Conservation (phyloP, 2,329 filamentous ascomycete genomes). For the Aureobasidium leucospermi region DNA sequence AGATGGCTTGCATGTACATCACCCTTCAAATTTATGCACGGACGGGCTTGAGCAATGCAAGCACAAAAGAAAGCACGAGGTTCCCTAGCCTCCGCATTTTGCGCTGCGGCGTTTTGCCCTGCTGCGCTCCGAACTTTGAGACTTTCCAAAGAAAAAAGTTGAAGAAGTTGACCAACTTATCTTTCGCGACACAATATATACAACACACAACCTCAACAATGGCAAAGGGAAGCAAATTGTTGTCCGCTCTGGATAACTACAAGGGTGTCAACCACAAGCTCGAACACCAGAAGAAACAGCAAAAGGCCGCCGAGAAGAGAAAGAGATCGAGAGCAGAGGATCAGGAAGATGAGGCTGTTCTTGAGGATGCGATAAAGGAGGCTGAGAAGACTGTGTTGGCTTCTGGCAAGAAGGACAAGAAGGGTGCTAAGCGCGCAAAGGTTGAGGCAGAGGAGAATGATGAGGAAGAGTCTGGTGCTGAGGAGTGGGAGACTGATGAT, state of each 20-base stretch:
- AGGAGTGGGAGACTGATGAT: constrained; percentile 26
- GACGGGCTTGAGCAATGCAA: too few relatives aligned
- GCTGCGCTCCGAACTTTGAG: neutral
- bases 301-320: constrained; percentile 51
- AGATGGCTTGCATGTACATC: neutral
- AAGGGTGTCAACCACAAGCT: constrained; percentile 63
- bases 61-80: neutral
- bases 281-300: constrained; percentile 48
- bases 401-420: constrained; percentile 17
- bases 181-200: neutral
- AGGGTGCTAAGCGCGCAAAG: constrained; percentile 16
- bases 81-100: neutral
- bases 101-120: neutral
- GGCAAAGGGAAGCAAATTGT: constrained; percentile 49
- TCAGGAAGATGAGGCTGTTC: constrained; percentile 22
- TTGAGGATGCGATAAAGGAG: constrained; percentile 23
- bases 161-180: neutral
- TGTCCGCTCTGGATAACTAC: constrained; percentile 50
- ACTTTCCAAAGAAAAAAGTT: constrained; percentile 1
- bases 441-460: constrained; percentile 21
- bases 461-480: constrained; percentile 9
- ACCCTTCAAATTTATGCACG: neutral
- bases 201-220: constrained; percentile 24
- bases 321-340: constrained; percentile 30
- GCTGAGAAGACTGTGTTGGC: constrained; percentile 19